A percentile compares a stretch with the other conserved stretches of the same genome.
Conservation (phyloP, 2,329 filamentous ascomycete species). For the Lachnellula suecica region DNA sequence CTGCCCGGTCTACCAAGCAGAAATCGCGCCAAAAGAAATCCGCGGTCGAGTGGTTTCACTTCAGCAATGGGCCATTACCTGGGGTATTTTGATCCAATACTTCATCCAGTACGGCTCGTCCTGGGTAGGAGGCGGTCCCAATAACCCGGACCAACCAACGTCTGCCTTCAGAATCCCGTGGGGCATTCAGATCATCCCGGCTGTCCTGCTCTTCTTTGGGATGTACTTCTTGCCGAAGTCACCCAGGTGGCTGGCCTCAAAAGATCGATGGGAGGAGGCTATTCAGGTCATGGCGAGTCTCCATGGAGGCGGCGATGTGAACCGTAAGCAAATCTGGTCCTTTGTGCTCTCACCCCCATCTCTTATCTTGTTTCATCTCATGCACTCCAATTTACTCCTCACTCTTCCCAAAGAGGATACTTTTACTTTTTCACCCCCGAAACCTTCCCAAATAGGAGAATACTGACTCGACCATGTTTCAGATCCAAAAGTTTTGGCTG, state of each 20-base stretch:
- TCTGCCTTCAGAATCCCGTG: conserved; percentile 61
- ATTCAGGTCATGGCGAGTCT: conserved; percentile 56
- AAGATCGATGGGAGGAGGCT: conserved; percentile 67
- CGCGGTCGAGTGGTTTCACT: conserved; percentile 61
- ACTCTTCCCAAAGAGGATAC: too few species aligned
- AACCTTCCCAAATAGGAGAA: too few species aligned
- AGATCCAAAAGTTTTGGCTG: conserved; percentile 61
- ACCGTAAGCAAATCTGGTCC: too few species aligned
- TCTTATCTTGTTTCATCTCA: too few species aligned
- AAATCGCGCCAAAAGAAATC: conserved; percentile 59
- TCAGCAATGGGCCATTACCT: conserved; percentile 71
- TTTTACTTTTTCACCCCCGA: too few species aligned
- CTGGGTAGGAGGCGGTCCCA: conserved; percentile 50
- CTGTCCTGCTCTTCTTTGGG: conserved; percentile 51
- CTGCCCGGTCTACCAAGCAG: conserved; percentile 67
- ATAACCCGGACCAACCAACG: conserved; percentile 49
- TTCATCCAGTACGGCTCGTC: conserved; percentile 66
- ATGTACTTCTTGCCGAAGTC: conserved; percentile 62
- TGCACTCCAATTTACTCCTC: too few species aligned
- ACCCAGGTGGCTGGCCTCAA: conserved; percentile 69
- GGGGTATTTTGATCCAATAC: conserved; percentile 67
- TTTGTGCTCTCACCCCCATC: too few species aligned
- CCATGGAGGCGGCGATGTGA: conserved; percentile 55
- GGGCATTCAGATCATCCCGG: conserved; percentile 59
- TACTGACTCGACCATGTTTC: too few species aligned